A percentile compares a stretch with the other conserved stretches of the same genome.
Evolutionary conservation across 495 filamentous ascomycete species (phyloP).

Genomic region (Staphylotrichum longicolle): DNA sequence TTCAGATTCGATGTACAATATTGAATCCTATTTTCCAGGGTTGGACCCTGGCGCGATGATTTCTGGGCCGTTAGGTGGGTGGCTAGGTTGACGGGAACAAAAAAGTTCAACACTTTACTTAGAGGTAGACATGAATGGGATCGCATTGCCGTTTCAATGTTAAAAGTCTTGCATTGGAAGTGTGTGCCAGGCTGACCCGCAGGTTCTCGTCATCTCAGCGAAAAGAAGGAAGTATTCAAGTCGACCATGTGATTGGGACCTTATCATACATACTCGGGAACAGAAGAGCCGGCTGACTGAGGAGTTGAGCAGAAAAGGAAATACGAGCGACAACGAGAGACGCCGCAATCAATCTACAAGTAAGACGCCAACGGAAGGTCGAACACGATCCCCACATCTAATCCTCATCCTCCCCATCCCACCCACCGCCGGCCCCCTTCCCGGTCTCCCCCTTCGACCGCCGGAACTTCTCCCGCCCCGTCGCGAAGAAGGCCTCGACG

Average conservation of each 20-base stretch:
- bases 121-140: conserved; percentile 17
- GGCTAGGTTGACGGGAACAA: not conserved
- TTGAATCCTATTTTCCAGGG: not conserved
- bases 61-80: not conserved
- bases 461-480: conserved; percentile 73
- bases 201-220: no score
- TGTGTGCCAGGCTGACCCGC: no score
- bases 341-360: no score
- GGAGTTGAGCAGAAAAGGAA: no score
- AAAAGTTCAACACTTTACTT: conserved; percentile 30
- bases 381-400: not conserved
- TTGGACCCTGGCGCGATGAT: not conserved
- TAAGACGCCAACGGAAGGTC: no score
- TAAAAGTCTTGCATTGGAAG: not conserved
- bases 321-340: no score
- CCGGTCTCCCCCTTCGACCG: conserved; percentile 55
- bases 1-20: conserved; percentile 19
- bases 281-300: not conserved
- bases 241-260: not conserved
- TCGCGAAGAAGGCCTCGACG: conserved; percentile 73
- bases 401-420: conserved; percentile 34
- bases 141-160: not conserved
- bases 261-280: not conserved
- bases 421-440: conserved; percentile 23
- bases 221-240: no score